Percentiles rank a stretch among this genome's conserved stretches.
These are phyloP conservation scores for Dovyalis caffra DNA, from an alignment of 345 rosid species.

Conservation along the genomic window DNA sequence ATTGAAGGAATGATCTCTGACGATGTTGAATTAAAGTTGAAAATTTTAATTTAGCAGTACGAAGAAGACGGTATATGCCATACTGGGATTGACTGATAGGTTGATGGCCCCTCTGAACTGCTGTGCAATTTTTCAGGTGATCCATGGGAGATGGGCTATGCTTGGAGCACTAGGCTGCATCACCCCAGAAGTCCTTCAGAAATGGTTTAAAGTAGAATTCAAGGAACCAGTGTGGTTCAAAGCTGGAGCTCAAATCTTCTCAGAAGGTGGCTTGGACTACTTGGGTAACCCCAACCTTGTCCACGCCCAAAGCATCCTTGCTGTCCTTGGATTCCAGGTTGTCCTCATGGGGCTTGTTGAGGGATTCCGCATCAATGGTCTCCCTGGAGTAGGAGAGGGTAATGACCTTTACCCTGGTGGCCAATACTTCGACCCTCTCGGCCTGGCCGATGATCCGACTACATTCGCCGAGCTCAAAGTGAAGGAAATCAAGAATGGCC, in stretches of 20 bases:
- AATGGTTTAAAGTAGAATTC: conserved; percentile 81
- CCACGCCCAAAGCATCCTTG: conserved; percentile 96
- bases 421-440: conserved; percentile 83
- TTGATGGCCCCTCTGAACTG: neutral
- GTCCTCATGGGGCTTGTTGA: conserved; percentile 89
- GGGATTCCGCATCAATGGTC: conserved; percentile 93
- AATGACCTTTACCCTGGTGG: conserved; percentile 92
- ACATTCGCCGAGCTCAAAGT: conserved; percentile 95
- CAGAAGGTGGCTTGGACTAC: conserved; percentile 97
- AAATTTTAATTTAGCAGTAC: too few species aligned
- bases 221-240: conserved; percentile 99
- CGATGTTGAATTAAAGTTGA: too few species aligned
- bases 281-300: conserved; percentile 96
- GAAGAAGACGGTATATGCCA: too few species aligned
- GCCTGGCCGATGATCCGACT: conserved; percentile 82
- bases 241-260: conserved; percentile 96
- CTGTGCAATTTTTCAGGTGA: conserved; percentile 43
- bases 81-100: too few species aligned
- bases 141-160: conserved; percentile 98
- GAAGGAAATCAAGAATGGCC: conserved; percentile 92
- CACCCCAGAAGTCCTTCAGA: conserved; percentile 83
- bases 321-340: conserved; percentile 87
- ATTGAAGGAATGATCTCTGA: neutral
- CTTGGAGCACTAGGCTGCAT: conserved; percentile 95
- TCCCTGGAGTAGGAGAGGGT: conserved; percentile 90